Percentiles rank a stretch among this genome's conserved stretches.
Conservation (phyloP, 2,329 filamentous ascomycete species). For the Pseudocercospora fuligena region DNA sequence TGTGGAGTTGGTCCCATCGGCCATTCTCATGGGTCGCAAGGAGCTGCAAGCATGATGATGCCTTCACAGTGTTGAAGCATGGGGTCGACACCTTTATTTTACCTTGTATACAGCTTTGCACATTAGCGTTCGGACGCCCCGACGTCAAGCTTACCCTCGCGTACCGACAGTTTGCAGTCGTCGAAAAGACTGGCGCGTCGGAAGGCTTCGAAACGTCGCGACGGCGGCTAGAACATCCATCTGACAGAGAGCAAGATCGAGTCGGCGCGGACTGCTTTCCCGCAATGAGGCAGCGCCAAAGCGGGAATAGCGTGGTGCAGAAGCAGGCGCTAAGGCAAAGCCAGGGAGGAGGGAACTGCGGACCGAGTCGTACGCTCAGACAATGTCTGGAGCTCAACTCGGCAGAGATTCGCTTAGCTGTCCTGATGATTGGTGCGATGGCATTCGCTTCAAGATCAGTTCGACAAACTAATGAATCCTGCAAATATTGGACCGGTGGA, state of each 20-base stretch:
- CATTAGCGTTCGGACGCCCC: constrained; percentile 26
- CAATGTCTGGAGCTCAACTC: constrained; percentile 16
- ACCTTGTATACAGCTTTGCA: constrained; percentile 6
- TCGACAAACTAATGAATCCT: constrained; percentile 28
- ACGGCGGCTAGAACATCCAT: constrained; percentile 16
- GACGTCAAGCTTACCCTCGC: constrained; percentile 5
- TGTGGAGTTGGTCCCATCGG: constrained; percentile 19
- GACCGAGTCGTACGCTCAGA: constrained; percentile 31
- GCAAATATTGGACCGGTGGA: constrained; percentile 25
- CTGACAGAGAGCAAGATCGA: constrained; percentile 16
- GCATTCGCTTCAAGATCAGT: constrained; percentile 13
- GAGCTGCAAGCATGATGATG: constrained; percentile 17
- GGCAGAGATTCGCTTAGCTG: constrained; percentile 23
- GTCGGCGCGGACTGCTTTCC: constrained; percentile 14
- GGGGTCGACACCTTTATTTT: not conserved
- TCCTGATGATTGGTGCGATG: constrained; percentile 23
- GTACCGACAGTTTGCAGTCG: constrained; percentile 6
- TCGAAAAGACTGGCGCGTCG: constrained; percentile 1
- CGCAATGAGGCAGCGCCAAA: constrained; percentile 21
- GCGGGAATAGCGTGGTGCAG: constrained; percentile 26
- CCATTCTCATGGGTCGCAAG: constrained; percentile 16
- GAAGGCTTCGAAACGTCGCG: constrained; percentile 15
- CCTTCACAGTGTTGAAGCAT: constrained; percentile 1
- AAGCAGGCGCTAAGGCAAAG: constrained; percentile 14
- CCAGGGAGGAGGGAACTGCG: constrained; percentile 22